These are phyloP conservation scores for Jaltomata sinuosa DNA, from an alignment of 257 asterid genomes.

Conservation along the genomic window DNA sequence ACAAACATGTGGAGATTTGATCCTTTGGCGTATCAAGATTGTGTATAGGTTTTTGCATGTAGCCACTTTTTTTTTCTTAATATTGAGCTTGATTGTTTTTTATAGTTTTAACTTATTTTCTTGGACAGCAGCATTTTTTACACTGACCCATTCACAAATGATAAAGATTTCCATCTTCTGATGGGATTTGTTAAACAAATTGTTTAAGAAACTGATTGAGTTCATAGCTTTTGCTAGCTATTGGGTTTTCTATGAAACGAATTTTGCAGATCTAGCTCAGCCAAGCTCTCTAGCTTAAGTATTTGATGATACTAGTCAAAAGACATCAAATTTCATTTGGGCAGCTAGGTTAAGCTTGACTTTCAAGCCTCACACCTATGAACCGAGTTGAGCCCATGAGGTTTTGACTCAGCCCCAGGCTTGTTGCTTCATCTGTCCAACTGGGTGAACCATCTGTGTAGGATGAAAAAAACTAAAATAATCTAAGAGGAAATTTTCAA, in stretches of 20 bases:
- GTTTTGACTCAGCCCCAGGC: neutral
- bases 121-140: neutral
- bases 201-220: neutral
- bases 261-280: neutral
- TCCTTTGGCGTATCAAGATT: neutral
- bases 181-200: neutral
- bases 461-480: neutral
- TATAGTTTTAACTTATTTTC: neutral
- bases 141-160: neutral
- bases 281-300: neutral
- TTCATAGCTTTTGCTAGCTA: neutral
- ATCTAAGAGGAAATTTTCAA: neutral
- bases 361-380: neutral
- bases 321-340: neutral
- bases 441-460: neutral
- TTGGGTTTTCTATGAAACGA: neutral
- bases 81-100: neutral
- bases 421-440: neutral
- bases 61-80: neutral
- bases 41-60: neutral
- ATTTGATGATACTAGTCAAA: neutral
- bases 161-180: neutral
- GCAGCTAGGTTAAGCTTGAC: neutral
- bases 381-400: neutral
- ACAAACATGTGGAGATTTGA: neutral